Base-by-base conservation (phyloP, 108 stramenopile genomes). In the Pinguiococcus pyrenoidosus region DNA sequence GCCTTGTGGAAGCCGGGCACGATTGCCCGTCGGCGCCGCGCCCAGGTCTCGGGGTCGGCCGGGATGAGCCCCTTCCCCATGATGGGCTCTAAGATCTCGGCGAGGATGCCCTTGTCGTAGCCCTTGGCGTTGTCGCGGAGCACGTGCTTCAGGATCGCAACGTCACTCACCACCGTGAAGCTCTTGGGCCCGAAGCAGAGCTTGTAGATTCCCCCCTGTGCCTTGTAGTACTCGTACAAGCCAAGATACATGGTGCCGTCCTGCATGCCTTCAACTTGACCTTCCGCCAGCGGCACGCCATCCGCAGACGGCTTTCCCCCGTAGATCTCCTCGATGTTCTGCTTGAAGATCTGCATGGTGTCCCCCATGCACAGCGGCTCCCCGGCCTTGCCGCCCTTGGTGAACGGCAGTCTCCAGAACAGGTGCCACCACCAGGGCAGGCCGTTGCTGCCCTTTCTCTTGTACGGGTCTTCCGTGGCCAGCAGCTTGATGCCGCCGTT, bases 1-100 rank as follows among this genome's bases (percentile, higher is more conserved):
- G 85, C 83, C 76, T 84, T 80, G 64, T 94, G 92, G 61, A 94
- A 94, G 23, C 85, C 92, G 6, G 92, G 92, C 12, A 89, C 89
- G 43, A 91, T 87, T 44, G 81, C 82, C 32, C 80, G 74, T 30
- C 89, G 76, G 32, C 92, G 71, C 1, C 80, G 76, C 43, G 59
- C 76, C 92, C 92, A 94, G 12, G 89, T 89, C 43, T 80, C 86
- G 10, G 85, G 89, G 63, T 91, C 89, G 4, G 85, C 88, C 24
- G 86, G 83, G 59, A 84, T 87, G 33, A 87, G 56, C 0, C 92
- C 92, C 60, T 89, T 87, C 23, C 92, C 92, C 72, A 73, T 73
- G 40, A 73, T 68, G 24, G 66, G 66, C 23, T 71, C 65, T 27
- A 70, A 36, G 4, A 44, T 59, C 55, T 68, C 52, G 32, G 70